Evolutionary conservation across 2,329 filamentous ascomycete species (phyloP).

Genomic region (Aspergillus unguis): DNA sequence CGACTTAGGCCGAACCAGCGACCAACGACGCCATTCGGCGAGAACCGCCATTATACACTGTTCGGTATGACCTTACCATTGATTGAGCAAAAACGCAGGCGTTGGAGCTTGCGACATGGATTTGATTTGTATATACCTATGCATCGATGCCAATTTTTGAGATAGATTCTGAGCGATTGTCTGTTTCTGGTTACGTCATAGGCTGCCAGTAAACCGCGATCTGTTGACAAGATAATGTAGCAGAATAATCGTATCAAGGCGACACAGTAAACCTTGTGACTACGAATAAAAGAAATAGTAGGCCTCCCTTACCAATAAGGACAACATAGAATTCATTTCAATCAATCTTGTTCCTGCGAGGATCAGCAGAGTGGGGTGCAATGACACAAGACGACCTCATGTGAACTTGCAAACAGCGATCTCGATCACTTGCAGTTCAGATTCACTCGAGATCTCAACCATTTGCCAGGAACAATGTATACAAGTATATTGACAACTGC

Average conservation of each 20-base stretch:
- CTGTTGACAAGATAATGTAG: no score
- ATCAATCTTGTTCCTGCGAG: neutral
- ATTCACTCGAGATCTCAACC: neutral
- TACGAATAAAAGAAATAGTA: no score
- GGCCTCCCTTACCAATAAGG: no score
- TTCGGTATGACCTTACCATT: conserved; percentile 9
- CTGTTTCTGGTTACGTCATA: conserved; percentile 4
- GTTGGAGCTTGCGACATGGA: conserved; percentile 16
- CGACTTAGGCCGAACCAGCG: conserved; percentile 10
- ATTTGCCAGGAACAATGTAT: neutral
- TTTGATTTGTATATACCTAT: conserved; percentile 25
- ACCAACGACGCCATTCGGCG: neutral
- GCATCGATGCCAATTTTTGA: conserved; percentile 18
- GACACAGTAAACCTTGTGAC: no score
- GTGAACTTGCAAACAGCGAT: conserved; percentile 7
- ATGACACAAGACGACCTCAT: conserved; percentile 12
- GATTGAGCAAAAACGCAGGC: conserved; percentile 16
- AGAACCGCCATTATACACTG: conserved; percentile 16
- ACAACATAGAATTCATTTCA: no score
- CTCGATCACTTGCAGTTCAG: neutral
- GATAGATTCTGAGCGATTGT: conserved; percentile 19
- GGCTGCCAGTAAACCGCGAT: neutral
- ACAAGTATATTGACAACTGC: neutral
- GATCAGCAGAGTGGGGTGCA: conserved; percentile 8
- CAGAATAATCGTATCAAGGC: no score